These are phyloP conservation scores for Aspergillus felis DNA, from an alignment of 2,329 filamentous ascomycete genomes.

Conservation along the genomic window DNA sequence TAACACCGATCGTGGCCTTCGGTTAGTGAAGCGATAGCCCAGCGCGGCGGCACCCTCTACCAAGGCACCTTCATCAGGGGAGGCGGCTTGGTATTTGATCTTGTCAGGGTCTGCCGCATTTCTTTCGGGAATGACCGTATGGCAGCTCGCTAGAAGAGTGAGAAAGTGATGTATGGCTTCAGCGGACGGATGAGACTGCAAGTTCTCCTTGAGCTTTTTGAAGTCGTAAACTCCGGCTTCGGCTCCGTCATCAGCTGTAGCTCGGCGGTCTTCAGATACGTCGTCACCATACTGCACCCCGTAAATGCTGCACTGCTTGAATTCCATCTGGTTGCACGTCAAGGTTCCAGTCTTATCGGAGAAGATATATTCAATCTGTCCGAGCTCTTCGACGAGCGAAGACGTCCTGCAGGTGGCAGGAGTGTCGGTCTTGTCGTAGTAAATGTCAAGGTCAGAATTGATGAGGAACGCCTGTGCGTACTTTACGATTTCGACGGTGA, in stretches of 20 bases:
- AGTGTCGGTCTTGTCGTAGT: constrained; percentile 92
- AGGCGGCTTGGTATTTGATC: constrained; percentile 98
- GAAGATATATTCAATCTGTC: constrained; percentile 98
- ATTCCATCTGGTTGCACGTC: constrained; percentile 99
- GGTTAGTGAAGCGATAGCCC: constrained; percentile 85
- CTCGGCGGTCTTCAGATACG: constrained; percentile 82
- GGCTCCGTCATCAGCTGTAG: constrained; percentile 70
- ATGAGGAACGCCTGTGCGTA: constrained; percentile 98
- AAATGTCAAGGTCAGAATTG: constrained; percentile 96
- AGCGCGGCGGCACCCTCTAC: constrained; percentile 83
- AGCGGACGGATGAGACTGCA: constrained; percentile 56
- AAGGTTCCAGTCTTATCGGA: constrained; percentile 96
- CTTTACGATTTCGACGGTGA: constrained; percentile 96
- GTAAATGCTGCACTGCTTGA: constrained; percentile 88
- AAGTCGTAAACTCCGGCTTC: constrained; percentile 83
- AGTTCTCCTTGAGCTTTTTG: constrained; percentile 67
- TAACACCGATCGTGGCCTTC: constrained; percentile 83
- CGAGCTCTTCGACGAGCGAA: constrained; percentile 91
- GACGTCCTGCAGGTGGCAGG: constrained; percentile 94
- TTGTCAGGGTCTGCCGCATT: constrained; percentile 70
- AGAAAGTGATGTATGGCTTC: constrained; percentile 79
- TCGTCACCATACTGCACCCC: constrained; percentile 93
- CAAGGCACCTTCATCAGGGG: constrained; percentile 93
- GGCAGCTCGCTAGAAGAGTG: constrained; percentile 79
- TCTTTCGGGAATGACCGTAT: constrained; percentile 94